phyloP scores from a whole-genome alignment of 2,329 filamentous ascomycete species.

The Fusarium chuoi region DNA sequence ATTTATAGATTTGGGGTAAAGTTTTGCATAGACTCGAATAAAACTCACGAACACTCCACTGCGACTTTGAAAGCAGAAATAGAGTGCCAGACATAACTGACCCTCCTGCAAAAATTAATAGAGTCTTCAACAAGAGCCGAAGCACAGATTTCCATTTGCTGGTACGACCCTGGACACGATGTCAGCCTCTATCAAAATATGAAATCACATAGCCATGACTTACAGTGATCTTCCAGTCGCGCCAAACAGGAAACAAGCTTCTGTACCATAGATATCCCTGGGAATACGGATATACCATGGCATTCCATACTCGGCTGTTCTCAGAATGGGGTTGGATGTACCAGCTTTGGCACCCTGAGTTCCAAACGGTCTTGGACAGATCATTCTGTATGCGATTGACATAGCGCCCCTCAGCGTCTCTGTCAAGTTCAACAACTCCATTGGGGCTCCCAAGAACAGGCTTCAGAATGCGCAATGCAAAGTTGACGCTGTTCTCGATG shows the following conservation, averaged over 20 bases:
- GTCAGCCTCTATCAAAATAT: not conserved
- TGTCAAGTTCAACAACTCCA: not conserved
- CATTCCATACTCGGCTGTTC: not conserved
- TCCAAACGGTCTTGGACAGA: not conserved
- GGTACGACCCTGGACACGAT: not conserved
- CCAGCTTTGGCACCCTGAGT: not conserved
- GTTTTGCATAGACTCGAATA: not conserved
- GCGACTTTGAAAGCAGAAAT: not conserved
- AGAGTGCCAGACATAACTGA: not conserved
- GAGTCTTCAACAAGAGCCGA: not conserved
- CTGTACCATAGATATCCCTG: not conserved
- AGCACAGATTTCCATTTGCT: not conserved
- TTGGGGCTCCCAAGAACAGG: not conserved
- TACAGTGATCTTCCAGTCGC: not conserved
- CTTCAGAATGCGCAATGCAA: not conserved
- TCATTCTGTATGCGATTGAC: not conserved
- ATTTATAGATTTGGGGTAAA: not conserved
- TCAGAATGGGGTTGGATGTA: not conserved
- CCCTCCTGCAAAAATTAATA: not conserved
- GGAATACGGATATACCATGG: not conserved
- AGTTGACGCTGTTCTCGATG: not conserved
- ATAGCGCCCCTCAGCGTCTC: not conserved
- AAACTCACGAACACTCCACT: not conserved
- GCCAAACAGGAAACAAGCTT: not conserved
- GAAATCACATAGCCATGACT: accelerated